Base-by-base conservation (phyloP, 345 rosid genomes). In the Gossypium arboreum region DNA sequence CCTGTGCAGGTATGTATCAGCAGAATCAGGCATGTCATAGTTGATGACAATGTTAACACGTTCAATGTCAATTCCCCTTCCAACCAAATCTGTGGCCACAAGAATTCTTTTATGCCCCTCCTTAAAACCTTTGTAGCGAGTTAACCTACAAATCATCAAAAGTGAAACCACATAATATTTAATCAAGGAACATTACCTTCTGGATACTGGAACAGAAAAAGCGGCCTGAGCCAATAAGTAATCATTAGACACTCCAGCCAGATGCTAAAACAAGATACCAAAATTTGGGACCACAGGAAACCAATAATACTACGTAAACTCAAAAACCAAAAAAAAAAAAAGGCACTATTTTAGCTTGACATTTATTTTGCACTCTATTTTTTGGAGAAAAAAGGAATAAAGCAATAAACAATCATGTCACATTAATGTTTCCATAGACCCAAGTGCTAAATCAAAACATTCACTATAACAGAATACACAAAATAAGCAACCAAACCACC, bases 21-120 rank as follows among this genome's bases (percentile, higher is more conserved):
- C 99, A 71, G 99, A 93, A 83, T 96, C 98, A 6, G 99, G 99
- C 99, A 96, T 96, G 81, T 96, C 98, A 72, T 93, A 96, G 85
- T 96, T 96, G 83, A 96, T 92, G 13, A 96, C 99, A 52, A 96
- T 96, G 84, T 96, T 96, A 20, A 96, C 98, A 12, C 99, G 91
- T 76, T 96, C 99, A 75, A 96, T 96, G 81, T 96, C 99, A 77
- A 96, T 96, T 39, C 98, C 98, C 69, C 99, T 85, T 20, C 98
- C 99, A 44, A 96, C 99, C 86, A 96, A 83, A 69, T 93, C 99
- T 2, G 99, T 96, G 2, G 97, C 98, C 58, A 92, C 99, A 8
- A 96, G 94, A 76, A 96, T 96, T 83, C 99, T 89, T 82, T 93
- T 93, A 75, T 96, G 97, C 8, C 99, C 98, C 85, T 96, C 99